A percentile compares a stretch with the other conserved stretches of the same genome.
phyloP scores from a whole-genome alignment of 257 asterid genomes.

The Solanum etuberosum region DNA sequence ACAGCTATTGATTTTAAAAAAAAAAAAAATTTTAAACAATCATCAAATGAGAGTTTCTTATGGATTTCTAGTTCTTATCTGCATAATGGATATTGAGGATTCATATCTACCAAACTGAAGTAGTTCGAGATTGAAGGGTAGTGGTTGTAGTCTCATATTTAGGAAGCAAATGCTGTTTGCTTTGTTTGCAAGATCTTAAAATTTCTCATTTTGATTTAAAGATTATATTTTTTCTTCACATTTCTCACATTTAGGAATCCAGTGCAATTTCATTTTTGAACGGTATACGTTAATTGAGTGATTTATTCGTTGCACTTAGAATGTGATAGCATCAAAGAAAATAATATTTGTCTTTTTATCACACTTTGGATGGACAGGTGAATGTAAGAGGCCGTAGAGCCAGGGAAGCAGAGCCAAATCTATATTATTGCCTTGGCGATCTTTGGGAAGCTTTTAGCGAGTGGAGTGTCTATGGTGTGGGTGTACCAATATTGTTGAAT shows the following conservation, averaged over 20 bases:
- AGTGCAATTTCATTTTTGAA: background rate
- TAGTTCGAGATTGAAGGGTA: background rate
- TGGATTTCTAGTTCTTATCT: background rate
- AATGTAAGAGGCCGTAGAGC: slow-evolving; percentile 16
- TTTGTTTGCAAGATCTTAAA: background rate
- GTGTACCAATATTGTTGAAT: slow-evolving; percentile 47
- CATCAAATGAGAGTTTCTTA: background rate
- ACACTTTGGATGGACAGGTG: slow-evolving; percentile 20
- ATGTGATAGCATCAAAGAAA: background rate
- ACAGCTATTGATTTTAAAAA: background rate
- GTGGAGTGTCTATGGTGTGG: slow-evolving; percentile 63
- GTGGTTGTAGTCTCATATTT: background rate
- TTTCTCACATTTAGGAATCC: background rate
- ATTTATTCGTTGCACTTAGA: background rate
- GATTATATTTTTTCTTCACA: background rate
- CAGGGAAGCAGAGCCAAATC: slow-evolving; percentile 21
- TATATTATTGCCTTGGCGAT: slow-evolving; percentile 52
- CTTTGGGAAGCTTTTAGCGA: slow-evolving; percentile 49
- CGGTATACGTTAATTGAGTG: background rate
- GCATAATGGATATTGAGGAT: background rate
- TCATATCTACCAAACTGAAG: background rate
- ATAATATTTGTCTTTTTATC: background rate
- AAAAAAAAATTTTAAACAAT: no score
- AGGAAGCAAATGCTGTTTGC: background rate
- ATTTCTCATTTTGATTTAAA: background rate